Evolutionary conservation across 2,329 filamentous ascomycete genomes (phyloP).

Genomic region (Pezicula neosporulosa): DNA sequence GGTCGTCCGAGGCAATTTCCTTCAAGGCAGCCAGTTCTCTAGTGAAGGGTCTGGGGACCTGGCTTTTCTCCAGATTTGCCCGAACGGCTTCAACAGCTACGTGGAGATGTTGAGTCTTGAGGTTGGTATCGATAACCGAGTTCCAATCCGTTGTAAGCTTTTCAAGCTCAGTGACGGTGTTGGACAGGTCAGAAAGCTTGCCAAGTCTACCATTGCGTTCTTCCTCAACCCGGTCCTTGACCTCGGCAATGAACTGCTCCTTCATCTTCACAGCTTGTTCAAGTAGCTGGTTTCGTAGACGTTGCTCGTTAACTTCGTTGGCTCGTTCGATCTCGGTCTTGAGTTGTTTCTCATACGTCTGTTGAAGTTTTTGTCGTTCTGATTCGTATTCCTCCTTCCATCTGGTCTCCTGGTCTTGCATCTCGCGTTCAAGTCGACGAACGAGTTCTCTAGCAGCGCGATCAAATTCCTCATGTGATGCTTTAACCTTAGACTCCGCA

Average conservation of each 20-base stretch:
- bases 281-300: conserved; percentile 77
- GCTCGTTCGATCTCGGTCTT: conserved; percentile 76
- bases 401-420: conserved; percentile 73
- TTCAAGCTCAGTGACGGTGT: conserved; percentile 79
- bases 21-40: conserved; percentile 92
- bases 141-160: conserved; percentile 87
- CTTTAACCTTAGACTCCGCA: conserved; percentile 60
- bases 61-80: conserved; percentile 71
- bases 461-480: conserved; percentile 74
- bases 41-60: conserved; percentile 79
- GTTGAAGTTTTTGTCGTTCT: conserved; percentile 77
- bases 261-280: conserved; percentile 90
- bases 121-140: conserved; percentile 81
- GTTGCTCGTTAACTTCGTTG: conserved; percentile 77
- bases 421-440: conserved; percentile 77
- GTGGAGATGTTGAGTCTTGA: conserved; percentile 93
- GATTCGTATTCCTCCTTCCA: conserved; percentile 87
- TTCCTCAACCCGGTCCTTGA: conserved; percentile 78
- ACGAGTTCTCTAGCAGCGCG: conserved; percentile 84
- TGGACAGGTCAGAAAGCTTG: conserved; percentile 77
- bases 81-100: conserved; percentile 93
- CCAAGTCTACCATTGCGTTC: conserved; percentile 85
- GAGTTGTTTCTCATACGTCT: conserved; percentile 77
- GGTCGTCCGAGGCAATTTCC: conserved; percentile 80
- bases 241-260: conserved; percentile 74